These are phyloP conservation scores for Carallia brachiata DNA, from an alignment of 345 rosid genomes.

Conservation along the genomic window DNA sequence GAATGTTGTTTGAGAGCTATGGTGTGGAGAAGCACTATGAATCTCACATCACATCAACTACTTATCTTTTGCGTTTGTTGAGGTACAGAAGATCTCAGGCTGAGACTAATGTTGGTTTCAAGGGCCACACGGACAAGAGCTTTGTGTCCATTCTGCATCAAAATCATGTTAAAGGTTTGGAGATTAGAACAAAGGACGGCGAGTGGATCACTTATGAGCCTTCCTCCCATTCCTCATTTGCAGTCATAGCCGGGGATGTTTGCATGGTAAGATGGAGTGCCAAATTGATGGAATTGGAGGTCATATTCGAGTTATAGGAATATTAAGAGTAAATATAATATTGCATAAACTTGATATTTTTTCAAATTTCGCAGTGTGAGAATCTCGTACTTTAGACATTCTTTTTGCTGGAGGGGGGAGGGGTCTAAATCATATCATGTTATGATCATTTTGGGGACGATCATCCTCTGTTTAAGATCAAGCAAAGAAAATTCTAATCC, in stretches of 20 bases:
- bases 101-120: constrained; percentile 44
- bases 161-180: constrained; percentile 53
- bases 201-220: constrained; percentile 51
- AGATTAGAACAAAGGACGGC: constrained; percentile 42
- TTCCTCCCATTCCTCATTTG: constrained; percentile 44
- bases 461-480: no score
- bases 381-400: no score
- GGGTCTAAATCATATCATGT: no score
- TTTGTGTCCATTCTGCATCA: constrained; percentile 62
- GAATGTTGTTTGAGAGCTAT: constrained; percentile 58
- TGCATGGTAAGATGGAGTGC: constrained; percentile 42
- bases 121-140: constrained; percentile 62
- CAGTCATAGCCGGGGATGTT: constrained; percentile 56
- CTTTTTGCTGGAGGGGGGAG: no score
- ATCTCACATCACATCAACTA: constrained; percentile 36
- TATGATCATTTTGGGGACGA: no score
- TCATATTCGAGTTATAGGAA: no score
- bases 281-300: not conserved
- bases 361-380: no score
- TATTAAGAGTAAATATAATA: no score
- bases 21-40: constrained; percentile 38
- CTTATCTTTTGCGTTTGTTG: constrained; percentile 53
- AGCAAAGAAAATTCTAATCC: no score
- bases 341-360: no score
- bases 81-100: constrained; percentile 44